Conservation (phyloP, 257 asterid genomes). For the Nicotiana attenuata region DNA sequence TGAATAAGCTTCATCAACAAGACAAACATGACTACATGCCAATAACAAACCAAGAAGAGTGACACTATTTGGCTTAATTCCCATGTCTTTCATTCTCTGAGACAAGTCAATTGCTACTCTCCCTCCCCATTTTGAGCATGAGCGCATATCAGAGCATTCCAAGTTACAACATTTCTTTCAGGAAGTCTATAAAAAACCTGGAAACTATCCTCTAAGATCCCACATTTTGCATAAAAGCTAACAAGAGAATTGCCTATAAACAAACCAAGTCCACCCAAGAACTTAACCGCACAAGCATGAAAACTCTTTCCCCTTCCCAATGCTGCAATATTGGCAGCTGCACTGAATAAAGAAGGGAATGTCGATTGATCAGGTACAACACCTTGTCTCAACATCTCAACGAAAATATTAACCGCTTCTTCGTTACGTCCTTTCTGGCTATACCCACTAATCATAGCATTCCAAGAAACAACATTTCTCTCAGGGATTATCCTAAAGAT, state of each 20-base stretch:
- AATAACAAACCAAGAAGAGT: slow-evolving; percentile 61
- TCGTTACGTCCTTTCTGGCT: slow-evolving; percentile 69
- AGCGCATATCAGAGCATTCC: slow-evolving; percentile 86
- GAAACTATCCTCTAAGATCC: slow-evolving; percentile 62
- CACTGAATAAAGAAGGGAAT: slow-evolving; percentile 57
- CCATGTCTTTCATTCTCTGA: slow-evolving; percentile 34
- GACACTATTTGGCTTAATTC: slow-evolving; percentile 47
- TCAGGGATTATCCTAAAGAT: slow-evolving; percentile 49
- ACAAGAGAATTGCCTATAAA: slow-evolving; percentile 57
- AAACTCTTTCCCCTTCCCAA: slow-evolving; percentile 72
- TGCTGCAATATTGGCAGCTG: slow-evolving; percentile 74
- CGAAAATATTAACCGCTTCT: slow-evolving; percentile 59
- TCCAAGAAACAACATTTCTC: slow-evolving; percentile 75
- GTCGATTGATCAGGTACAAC: slow-evolving; percentile 43
- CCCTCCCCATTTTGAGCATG: slow-evolving; percentile 77
- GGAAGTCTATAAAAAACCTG: slow-evolving; percentile 34
- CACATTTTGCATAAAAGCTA: slow-evolving; percentile 87
- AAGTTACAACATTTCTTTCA: slow-evolving; percentile 50
- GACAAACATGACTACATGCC: slow-evolving; percentile 72
- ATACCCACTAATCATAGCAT: slow-evolving; percentile 71
- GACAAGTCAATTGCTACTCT: slow-evolving; percentile 42
- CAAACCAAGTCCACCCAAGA: slow-evolving; percentile 49
- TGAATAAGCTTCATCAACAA: slow-evolving; percentile 50
- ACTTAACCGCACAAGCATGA: slow-evolving; percentile 74
- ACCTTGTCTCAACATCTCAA: slow-evolving; percentile 66